Evolutionary conservation across 768 basidiomycete genomes (phyloP).

Genomic region (Ramaria sp.): DNA sequence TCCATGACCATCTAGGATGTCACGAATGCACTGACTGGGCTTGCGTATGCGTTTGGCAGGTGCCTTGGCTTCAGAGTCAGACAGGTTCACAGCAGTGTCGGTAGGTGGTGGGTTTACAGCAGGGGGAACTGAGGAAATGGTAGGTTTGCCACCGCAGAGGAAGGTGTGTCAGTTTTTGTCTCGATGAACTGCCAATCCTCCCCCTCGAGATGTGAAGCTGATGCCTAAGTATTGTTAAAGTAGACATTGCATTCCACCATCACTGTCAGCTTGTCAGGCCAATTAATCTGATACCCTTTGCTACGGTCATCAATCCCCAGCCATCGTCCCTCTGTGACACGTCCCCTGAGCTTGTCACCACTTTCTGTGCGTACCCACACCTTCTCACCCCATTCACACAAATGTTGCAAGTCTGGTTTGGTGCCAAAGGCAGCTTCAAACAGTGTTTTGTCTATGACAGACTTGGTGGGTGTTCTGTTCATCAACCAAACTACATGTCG

Average conservation of each 20-base stretch:
- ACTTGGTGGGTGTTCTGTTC: too few relatives aligned
- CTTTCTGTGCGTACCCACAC: slow-evolving; percentile 8
- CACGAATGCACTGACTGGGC: slow-evolving; percentile 1
- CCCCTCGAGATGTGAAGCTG: neutral
- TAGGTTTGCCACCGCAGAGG: too few relatives aligned
- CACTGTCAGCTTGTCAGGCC: slow-evolving; percentile 11
- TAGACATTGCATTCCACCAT: slow-evolving; percentile 9
- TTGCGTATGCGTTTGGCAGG: neutral
- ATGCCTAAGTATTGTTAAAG: neutral
- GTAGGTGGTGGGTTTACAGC: too few relatives aligned
- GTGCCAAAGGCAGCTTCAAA: too few relatives aligned
- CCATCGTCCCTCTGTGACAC: slow-evolving; percentile 9
- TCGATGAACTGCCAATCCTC: slow-evolving; percentile 1
- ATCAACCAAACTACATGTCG: too few relatives aligned
- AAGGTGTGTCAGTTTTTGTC: neutral
- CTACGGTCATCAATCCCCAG: slow-evolving; percentile 4
- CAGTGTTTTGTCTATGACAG: too few relatives aligned
- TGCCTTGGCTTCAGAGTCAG: neutral
- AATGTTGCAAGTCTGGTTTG: too few relatives aligned
- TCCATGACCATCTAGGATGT: neutral
- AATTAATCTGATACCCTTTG: slow-evolving; percentile 10
- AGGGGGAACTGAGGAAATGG: too few relatives aligned
- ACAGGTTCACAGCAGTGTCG: too few relatives aligned
- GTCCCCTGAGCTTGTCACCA: slow-evolving; percentile 14
- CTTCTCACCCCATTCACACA: too few relatives aligned